phyloP scores from a whole-genome alignment of 805 yeast genomes.

The Barnettozyma sucrosica region DNA sequence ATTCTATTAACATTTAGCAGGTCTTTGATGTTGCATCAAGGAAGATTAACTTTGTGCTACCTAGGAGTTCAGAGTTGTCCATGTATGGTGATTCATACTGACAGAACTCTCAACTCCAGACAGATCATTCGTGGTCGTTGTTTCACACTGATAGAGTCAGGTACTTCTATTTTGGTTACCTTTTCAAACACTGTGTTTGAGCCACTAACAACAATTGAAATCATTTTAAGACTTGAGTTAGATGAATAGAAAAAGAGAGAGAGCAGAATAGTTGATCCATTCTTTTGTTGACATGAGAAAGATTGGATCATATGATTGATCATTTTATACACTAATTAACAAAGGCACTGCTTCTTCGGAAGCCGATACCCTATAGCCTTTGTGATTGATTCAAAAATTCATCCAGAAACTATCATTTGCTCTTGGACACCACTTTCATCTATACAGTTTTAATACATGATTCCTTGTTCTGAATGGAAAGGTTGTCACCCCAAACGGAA shows the following conservation, averaged over 20 bases:
- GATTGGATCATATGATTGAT: neutral
- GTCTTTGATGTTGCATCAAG: slow-evolving; percentile 15
- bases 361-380: neutral
- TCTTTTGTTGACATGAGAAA: slow-evolving; percentile 7
- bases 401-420: neutral
- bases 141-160: neutral
- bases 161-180: slow-evolving; percentile 5
- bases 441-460: slow-evolving; percentile 9
- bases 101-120: neutral
- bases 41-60: neutral
- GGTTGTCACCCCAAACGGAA: slow-evolving; percentile 1
- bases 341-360: neutral
- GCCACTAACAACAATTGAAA: neutral
- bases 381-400: neutral
- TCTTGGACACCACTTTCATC: slow-evolving; percentile 7
- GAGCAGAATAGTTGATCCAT: neutral
- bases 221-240: slow-evolving; percentile 3
- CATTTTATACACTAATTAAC: neutral
- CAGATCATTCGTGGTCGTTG: slow-evolving; percentile 6
- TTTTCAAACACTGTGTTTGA: neutral
- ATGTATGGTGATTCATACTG: slow-evolving; percentile 7
- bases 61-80: neutral
- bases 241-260: slow-evolving; percentile 4
- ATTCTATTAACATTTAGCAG: slow-evolving; percentile 18
- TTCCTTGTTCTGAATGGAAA: neutral